Evolutionary conservation across 2,329 filamentous ascomycete species (phyloP), one percentile per base, ranked within the genome.

Genomic region (Incumbomyces lentus): DNA sequence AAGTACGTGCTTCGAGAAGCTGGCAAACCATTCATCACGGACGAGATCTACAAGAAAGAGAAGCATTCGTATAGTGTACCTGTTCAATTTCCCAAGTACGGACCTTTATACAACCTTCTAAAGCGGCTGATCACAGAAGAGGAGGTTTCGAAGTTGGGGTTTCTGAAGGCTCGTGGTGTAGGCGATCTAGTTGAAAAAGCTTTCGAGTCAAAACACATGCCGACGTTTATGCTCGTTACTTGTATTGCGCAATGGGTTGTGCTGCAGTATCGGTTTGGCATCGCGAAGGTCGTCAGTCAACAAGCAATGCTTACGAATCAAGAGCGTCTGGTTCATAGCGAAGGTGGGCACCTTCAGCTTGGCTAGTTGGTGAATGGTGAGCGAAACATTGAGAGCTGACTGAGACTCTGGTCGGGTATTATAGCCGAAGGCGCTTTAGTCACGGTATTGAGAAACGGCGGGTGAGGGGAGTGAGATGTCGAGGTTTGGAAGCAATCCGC

Each of bases 1-100:
- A 75, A 77, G 50, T 72, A 68, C 64, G 67, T 76, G 22, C 63
- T 76, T 1, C 67, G 70, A 2, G 68, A 77, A 52, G 73, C 72
- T 0, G 64, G 62, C 16, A 66, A 64, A 47, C 71, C 72, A 2
- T 76, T 69, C 52, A 66, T 76, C 47, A 73, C 72, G 0, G 60
- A 70, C 12, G 74, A 77, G 58, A 55, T 76, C 3, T 32, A 75
- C 56, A 58, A 63, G 26, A 60, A 70, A 8, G 68, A 60, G 50
- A 77, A 76, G 56, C 64, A 71, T n/a, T 64, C 70, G 0, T 76
- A 70, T 51, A 55, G 64, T n/a, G 73, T 70, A 1, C 74, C 73
- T 0, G 59, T 61, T 0, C 59, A 52, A 17, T 76, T 65, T 52
- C 61, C 62, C 1, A 53, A 57, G 0, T 61, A 63, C 26, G 73